Percentiles rank a stretch among this genome's conserved stretches.
phyloP scores from a whole-genome alignment of 1,284 basidiomycete species.

The Tilletia horrida region DNA sequence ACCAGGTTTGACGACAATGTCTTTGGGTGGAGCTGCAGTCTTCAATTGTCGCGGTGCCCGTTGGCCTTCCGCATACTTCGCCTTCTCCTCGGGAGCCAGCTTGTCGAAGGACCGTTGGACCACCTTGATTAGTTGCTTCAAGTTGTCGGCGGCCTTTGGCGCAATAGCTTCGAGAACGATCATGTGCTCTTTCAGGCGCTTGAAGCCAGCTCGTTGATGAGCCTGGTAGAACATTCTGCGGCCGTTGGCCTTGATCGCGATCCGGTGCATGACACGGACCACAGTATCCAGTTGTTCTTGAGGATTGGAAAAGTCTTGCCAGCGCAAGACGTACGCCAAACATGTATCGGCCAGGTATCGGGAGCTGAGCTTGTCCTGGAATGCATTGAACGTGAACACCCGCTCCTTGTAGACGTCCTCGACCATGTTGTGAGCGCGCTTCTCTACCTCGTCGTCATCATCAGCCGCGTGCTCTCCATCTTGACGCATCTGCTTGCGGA shows the following conservation, averaged over 20 bases:
- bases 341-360: constrained; percentile 43
- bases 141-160: constrained; percentile 24
- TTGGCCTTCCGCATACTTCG: constrained; percentile 39
- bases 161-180: constrained; percentile 30
- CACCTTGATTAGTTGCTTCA: constrained; percentile 45
- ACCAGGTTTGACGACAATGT: constrained; percentile 43
- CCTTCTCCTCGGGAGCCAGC: constrained; percentile 40
- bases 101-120: constrained; percentile 46
- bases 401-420: constrained; percentile 40
- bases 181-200: constrained; percentile 29
- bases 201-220: constrained; percentile 30
- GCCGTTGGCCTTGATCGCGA: constrained; percentile 45
- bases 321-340: constrained; percentile 42
- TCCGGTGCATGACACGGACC: constrained; percentile 46
- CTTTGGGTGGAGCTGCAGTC: constrained; percentile 34
- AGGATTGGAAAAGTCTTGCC: constrained; percentile 39
- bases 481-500: constrained; percentile 25
- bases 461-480: constrained; percentile 20
- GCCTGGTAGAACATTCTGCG: constrained; percentile 40
- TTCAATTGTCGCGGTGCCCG: constrained; percentile 34
- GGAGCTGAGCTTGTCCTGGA: constrained; percentile 46
- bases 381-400: constrained; percentile 47
- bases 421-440: constrained; percentile 29
- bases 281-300: constrained; percentile 43
- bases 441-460: constrained; percentile 32